Conservation (phyloP, 2,329 filamentous ascomycete genomes). For the Phialophora verrucosa region DNA sequence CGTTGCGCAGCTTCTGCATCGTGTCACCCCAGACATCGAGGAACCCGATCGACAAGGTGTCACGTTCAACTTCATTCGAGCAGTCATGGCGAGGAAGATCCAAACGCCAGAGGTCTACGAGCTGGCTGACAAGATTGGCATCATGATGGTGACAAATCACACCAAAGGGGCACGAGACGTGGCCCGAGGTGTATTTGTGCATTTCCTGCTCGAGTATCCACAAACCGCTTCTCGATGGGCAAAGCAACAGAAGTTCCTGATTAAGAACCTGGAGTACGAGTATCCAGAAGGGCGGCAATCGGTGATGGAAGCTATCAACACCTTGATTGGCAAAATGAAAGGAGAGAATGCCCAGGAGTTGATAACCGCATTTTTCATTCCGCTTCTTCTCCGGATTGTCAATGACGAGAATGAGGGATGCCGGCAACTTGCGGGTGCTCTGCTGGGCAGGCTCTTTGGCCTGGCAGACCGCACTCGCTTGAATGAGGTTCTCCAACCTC, state of each 20-base stretch:
- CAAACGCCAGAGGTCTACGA: slow-evolving; percentile 90
- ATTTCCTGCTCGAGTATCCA: slow-evolving; percentile 93
- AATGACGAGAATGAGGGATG: slow-evolving; percentile 91
- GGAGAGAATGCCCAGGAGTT: slow-evolving; percentile 83
- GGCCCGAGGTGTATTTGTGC: slow-evolving; percentile 86
- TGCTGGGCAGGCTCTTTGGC: slow-evolving; percentile 81
- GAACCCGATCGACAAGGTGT: slow-evolving; percentile 91
- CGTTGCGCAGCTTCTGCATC: slow-evolving; percentile 79
- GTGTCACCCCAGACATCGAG: slow-evolving; percentile 85
- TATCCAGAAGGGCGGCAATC: slow-evolving; percentile 87
- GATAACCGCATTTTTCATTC: slow-evolving; percentile 79
- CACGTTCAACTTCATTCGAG: slow-evolving; percentile 91
- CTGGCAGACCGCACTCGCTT: slow-evolving; percentile 75
- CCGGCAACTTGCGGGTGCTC: slow-evolving; percentile 75
- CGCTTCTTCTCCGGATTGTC: slow-evolving; percentile 80
- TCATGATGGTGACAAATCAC: slow-evolving; percentile 95
- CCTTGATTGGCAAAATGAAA: slow-evolving; percentile 83
- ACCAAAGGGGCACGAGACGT: slow-evolving; percentile 86
- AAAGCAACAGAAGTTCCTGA: slow-evolving; percentile 86
- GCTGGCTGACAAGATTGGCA: slow-evolving; percentile 83
- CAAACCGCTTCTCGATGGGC: slow-evolving; percentile 87
- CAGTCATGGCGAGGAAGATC: slow-evolving; percentile 82
- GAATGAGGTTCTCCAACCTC: slow-evolving; percentile 71
- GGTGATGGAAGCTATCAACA: slow-evolving; percentile 87
- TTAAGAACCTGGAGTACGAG: slow-evolving; percentile 89